phyloP scores from a whole-genome alignment of 257 asterid genomes.

The Handroanthus guayacan region DNA sequence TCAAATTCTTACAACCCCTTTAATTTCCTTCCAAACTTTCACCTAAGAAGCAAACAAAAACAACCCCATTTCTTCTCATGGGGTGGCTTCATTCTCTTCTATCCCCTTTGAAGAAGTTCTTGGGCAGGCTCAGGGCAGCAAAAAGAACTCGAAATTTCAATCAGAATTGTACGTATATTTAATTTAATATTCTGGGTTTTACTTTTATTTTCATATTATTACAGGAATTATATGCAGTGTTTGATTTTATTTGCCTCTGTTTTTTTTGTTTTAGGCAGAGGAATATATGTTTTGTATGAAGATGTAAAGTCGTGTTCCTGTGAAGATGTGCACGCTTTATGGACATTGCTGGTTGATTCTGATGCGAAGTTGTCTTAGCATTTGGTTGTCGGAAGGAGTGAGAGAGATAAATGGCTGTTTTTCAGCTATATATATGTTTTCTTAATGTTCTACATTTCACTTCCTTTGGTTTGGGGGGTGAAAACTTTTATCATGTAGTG shows the following conservation, averaged over 20 bases:
- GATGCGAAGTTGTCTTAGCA: slow-evolving; percentile 34
- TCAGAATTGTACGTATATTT: not conserved
- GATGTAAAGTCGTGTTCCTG: slow-evolving; percentile 76
- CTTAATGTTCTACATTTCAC: too few relatives aligned
- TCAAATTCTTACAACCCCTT: slow-evolving; percentile 2
- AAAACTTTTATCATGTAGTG: not conserved
- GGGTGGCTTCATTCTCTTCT: slow-evolving; percentile 61
- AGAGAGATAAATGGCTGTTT: not conserved
- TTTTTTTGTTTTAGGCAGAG: slow-evolving; percentile 47
- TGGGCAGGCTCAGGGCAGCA: slow-evolving; percentile 46
- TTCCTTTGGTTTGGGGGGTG: not conserved
- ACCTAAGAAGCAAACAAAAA: slow-evolving; percentile 34
- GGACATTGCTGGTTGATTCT: slow-evolving; percentile 65
- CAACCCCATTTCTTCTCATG: slow-evolving; percentile 37
- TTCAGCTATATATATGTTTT: not conserved
- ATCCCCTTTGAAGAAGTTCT: slow-evolving; percentile 62
- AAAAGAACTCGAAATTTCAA: slow-evolving; percentile 46
- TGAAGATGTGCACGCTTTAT: slow-evolving; percentile 77
- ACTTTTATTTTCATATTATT: not conserved
- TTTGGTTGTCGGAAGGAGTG: not conserved
- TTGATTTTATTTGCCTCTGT: not conserved
- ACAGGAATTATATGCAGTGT: too few relatives aligned
- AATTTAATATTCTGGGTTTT: not conserved
- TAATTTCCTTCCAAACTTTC: slow-evolving; percentile 39
- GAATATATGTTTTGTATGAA: slow-evolving; percentile 57